Conservation (phyloP, 768 basidiomycete species). For the Calocera cornea region DNA sequence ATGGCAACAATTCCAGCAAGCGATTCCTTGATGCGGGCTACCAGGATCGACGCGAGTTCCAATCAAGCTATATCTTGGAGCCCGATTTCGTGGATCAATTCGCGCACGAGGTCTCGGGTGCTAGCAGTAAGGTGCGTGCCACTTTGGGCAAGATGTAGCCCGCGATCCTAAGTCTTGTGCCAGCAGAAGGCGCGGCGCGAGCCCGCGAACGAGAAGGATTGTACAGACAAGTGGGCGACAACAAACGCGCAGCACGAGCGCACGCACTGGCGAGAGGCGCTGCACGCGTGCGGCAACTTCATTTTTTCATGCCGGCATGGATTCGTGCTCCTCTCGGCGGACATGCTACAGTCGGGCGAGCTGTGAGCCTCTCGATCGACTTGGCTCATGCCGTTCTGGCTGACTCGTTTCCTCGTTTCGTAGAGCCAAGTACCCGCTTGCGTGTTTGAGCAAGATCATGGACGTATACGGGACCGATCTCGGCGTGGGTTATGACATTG, state of each 20-base stretch:
- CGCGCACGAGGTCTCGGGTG: not conserved
- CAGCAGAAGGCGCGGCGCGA: not conserved
- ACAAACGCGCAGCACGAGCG: too few species aligned
- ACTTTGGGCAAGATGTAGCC: not conserved
- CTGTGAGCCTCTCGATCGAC: constrained; percentile 26
- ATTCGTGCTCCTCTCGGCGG: constrained; percentile 20
- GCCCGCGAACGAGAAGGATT: not conserved
- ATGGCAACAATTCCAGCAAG: too few species aligned
- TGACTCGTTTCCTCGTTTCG: not conserved
- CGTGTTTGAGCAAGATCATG: constrained; percentile 4
- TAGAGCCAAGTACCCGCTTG: constrained; percentile 12
- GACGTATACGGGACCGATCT: constrained; percentile 2
- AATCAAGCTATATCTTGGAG: not conserved
- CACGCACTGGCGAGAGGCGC: not conserved
- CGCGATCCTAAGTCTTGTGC: not conserved
- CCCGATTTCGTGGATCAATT: not conserved
- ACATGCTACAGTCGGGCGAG: constrained; percentile 35
- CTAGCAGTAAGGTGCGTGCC: not conserved
- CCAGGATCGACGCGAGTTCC: not conserved
- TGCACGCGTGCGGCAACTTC: constrained; percentile 28
- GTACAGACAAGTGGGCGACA: not conserved
- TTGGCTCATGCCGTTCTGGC: not conserved
- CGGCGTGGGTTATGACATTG: constrained; percentile 12
- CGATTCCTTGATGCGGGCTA: constrained; percentile 21
- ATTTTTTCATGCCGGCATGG: constrained; percentile 26